Base-by-base conservation (phyloP, 495 filamentous ascomycete species). In the Annulohypoxylon nitens region DNA sequence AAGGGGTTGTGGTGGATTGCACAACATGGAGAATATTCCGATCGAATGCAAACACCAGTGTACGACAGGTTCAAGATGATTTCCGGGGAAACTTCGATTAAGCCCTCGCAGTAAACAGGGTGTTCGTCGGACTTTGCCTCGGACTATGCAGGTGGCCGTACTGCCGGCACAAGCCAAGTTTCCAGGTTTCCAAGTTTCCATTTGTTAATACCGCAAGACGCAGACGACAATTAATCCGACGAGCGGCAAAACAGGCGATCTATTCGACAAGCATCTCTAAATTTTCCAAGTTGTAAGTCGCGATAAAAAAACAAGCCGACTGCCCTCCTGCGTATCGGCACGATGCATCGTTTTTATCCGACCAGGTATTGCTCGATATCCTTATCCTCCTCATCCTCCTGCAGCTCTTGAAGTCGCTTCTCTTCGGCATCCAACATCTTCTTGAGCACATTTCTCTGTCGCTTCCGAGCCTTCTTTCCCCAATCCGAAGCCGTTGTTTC, bases 321-420 rank as follows among this genome's bases (percentile, higher is more conserved):
- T 8, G 26, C 18, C 11, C 33, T 58, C 50, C 26, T 10, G 64
- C 26, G 43, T 50, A 11, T n/a, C 34, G 51, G 57, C 25, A 20
- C 12, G 37, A 53, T 23, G 23, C 45, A 59, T 26, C 10, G 33
- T 12, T 34, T 25, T 75, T 33, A 75, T 41, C 53, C 67, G 39
- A 90, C 84, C 80, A 94, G 81, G 74, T 90, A 88, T 76, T 93
- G 89, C 84, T 89, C 86, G 76, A 95, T 88, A 75, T 91, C 90
- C 77, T 87, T 90, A 61, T 90, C 87, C 75, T 91, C 90, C 43
- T 90, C 79, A 72, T 90, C 88, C 79, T 78, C 82, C 75, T 74
- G 79, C 14, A 79, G 76, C 71, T 87, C 83, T 54, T 80, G 76
- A 36, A 83, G 69, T 62, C 79, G 67, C 68, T 73, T 75, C 74